These are phyloP conservation scores for Ramaria sp. DNA, from an alignment of 768 basidiomycete genomes.

Conservation along the genomic window DNA sequence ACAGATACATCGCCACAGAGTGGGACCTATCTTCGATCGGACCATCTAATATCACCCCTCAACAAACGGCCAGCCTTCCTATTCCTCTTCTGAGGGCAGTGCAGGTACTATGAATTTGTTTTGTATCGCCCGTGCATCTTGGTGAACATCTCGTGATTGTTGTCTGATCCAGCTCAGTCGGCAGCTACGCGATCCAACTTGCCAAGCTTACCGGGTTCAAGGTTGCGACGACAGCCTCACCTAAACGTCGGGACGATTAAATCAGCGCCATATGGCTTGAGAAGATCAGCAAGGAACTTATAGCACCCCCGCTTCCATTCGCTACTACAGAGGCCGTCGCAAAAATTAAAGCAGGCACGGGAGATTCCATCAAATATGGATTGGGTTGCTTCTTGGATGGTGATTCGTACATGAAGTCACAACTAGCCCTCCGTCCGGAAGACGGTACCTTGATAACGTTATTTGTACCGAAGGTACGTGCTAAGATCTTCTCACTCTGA, in stretches of 20 bases:
- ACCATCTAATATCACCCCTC: neutral
- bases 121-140: neutral
- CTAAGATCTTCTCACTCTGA: neutral
- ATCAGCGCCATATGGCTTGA: slow-evolving; percentile 25
- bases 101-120: neutral
- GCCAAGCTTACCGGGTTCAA: slow-evolving; percentile 31
- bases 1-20: neutral
- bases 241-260: slow-evolving; percentile 26
- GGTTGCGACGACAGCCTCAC: slow-evolving; percentile 35
- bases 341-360: neutral
- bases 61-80: neutral
- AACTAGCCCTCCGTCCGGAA: neutral
- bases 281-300: too few relatives aligned
- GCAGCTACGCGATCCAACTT: slow-evolving; percentile 29
- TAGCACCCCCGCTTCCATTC: too few relatives aligned
- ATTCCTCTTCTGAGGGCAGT: neutral
- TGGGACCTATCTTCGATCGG: neutral
- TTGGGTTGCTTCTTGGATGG: neutral
- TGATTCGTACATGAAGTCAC: neutral
- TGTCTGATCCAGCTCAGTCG: slow-evolving; percentile 14
- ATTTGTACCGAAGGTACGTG: neutral
- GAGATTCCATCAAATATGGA: neutral
- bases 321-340: slow-evolving; percentile 17
- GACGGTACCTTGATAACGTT: neutral
- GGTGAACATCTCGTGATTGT: neutral